Conservation (phyloP, 768 basidiomycete species). For the Boletellus ananas region DNA sequence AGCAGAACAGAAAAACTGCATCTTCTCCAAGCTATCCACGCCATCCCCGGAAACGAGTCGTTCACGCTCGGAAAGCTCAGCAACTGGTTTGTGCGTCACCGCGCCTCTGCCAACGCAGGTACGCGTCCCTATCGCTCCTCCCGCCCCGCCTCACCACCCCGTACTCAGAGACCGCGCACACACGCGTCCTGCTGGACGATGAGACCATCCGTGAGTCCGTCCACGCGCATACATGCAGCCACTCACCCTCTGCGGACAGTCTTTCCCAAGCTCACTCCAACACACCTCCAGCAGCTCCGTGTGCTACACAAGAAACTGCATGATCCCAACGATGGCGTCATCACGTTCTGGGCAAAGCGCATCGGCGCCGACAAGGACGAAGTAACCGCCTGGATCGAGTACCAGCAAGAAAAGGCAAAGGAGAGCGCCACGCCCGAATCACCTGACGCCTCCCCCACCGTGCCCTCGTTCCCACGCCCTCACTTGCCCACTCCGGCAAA, state of each 20-base stretch:
- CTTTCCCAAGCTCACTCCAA: constrained; percentile 24
- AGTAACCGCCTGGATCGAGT: constrained; percentile 24
- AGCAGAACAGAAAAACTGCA: constrained; percentile 5
- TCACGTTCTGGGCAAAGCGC: constrained; percentile 26
- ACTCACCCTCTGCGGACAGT: constrained; percentile 15
- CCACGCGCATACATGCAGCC: background rate
- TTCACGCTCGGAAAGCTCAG: constrained; percentile 16
- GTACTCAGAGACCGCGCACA: background rate
- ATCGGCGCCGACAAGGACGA: constrained; percentile 18
- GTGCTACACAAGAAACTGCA: constrained; percentile 12
- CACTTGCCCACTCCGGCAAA: constrained; percentile 30
- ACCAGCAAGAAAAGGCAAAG: constrained; percentile 27
- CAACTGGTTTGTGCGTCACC: constrained; percentile 24
- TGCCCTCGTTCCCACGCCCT: constrained; percentile 8
- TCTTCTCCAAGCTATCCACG: constrained; percentile 11
- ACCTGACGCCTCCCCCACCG: constrained; percentile 21
- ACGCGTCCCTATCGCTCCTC: too few species aligned
- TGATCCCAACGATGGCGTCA: constrained; percentile 18
- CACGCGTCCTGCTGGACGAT: constrained; percentile 14
- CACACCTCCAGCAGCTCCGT: constrained; percentile 22
- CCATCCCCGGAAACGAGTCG: constrained; percentile 21
- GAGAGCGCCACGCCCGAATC: constrained; percentile 1
- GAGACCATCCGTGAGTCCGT: constrained; percentile 24
- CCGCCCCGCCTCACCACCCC: background rate
- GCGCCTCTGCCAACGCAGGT: background rate